phyloP scores from a whole-genome alignment of 495 filamentous ascomycete genomes.

The Penicillium crystallinum region DNA sequence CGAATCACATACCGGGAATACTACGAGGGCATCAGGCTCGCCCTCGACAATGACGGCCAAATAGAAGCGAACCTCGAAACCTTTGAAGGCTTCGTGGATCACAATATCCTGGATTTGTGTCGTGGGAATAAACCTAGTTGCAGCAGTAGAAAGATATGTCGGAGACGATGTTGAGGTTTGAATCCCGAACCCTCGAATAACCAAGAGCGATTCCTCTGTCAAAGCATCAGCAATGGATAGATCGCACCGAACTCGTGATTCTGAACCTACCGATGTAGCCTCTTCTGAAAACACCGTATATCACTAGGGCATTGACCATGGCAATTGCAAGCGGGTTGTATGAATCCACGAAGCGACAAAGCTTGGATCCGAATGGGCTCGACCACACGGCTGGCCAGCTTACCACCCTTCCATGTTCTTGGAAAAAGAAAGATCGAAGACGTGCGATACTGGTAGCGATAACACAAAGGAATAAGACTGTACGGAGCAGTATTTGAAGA shows the following conservation, averaged over 20 bases:
- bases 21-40: conserved; percentile 82
- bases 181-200: conserved; percentile 84
- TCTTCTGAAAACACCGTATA: conserved; percentile 47
- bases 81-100: conserved; percentile 91
- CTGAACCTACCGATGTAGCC: conserved; percentile 43
- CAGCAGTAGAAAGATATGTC: conserved; percentile 57
- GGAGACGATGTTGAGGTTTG: conserved; percentile 71
- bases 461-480: conserved; percentile 37
- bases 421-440: conserved; percentile 24
- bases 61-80: conserved; percentile 88
- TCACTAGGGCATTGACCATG: conserved; percentile 25
- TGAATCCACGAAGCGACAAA: conserved; percentile 33
- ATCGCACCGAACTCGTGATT: neutral
- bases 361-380: conserved; percentile 21
- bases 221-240: conserved; percentile 20
- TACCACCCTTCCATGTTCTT: conserved; percentile 18
- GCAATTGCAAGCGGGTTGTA: conserved; percentile 30
- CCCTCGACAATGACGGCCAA: conserved; percentile 86
- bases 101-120: conserved; percentile 85
- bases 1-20: conserved; percentile 65
- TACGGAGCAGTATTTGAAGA: conserved; percentile 45
- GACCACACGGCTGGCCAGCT: conserved; percentile 33
- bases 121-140: conserved; percentile 89
- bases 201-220: conserved; percentile 77
- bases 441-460: conserved; percentile 39